Percentiles rank a stretch among this genome's conserved stretches.
These are phyloP conservation scores for Lipomyces lipofer DNA, from an alignment of 805 yeast species.

Conservation along the genomic window DNA sequence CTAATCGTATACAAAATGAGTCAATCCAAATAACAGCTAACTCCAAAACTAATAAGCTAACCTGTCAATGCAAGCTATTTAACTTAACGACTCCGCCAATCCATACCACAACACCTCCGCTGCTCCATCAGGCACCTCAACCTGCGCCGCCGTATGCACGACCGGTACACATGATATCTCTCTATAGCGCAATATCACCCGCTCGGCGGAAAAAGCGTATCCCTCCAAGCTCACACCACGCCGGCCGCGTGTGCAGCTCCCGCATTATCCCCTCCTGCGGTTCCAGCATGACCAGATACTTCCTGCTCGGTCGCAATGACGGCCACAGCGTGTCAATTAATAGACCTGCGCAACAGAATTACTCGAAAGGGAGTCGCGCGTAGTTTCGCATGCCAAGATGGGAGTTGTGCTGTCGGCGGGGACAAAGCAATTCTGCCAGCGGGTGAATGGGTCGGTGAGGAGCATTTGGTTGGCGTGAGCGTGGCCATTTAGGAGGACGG, in stretches of 20 bases:
- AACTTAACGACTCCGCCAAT: conserved; percentile 12
- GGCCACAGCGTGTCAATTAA: conserved; percentile 15
- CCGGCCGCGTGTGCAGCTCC: conserved; percentile 6
- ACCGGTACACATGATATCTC: conserved; percentile 15
- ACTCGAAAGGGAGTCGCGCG: conserved; percentile 17
- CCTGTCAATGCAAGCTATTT: neutral
- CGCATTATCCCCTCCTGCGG: conserved; percentile 16
- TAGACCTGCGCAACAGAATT: conserved; percentile 11
- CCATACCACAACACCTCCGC: conserved; percentile 25
- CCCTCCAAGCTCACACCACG: conserved; percentile 12
- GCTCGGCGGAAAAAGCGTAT: conserved; percentile 9
- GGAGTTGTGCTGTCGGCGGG: conserved; percentile 8
- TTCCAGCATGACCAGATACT: conserved; percentile 14
- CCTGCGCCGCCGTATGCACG: conserved; percentile 6
- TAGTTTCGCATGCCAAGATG: conserved; percentile 4
- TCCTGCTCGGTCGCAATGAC: conserved; percentile 2
- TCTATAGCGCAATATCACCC: conserved; percentile 10
- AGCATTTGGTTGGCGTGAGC: conserved; percentile 3
- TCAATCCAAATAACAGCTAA: neutral
- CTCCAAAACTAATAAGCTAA: neutral
- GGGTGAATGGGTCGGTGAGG: conserved; percentile 4
- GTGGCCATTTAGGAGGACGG: too few relatives aligned
- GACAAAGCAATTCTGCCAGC: conserved; percentile 22
- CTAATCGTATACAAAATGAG: neutral
- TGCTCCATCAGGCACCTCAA: conserved; percentile 15